Percentiles rank a stretch among this genome's conserved stretches.
These are phyloP conservation scores for Tetrahymena elliotti DNA, from an alignment of 73 alveolate species.

Conservation along the genomic window DNA sequence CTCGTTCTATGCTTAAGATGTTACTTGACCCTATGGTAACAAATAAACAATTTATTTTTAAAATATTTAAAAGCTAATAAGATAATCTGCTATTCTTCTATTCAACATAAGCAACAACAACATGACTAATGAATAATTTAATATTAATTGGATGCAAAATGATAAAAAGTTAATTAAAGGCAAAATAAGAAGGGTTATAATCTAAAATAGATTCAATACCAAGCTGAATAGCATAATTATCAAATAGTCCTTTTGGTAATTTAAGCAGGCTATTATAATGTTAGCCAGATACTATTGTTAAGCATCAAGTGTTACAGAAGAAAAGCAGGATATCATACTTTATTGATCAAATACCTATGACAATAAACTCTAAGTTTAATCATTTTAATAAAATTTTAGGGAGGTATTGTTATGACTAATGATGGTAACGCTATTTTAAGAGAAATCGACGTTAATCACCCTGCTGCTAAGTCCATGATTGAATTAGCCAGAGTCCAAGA, in stretches of 20 bases:
- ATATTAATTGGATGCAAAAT: background rate
- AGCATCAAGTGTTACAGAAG: background rate
- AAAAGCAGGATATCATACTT: background rate
- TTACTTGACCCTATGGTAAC: slow-evolving; percentile 79
- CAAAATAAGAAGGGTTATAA: background rate
- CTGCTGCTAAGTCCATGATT: slow-evolving; percentile 99
- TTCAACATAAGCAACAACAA: background rate
- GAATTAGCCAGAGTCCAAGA: slow-evolving; percentile 89
- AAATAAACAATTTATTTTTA: background rate
- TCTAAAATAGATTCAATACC: background rate
- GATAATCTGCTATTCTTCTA: background rate
- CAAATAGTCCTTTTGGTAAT: background rate
- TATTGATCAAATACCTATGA: background rate
- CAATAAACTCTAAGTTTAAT: background rate
- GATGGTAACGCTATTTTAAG: slow-evolving; percentile 99
- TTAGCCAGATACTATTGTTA: background rate
- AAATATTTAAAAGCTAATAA: background rate
- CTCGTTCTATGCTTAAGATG: slow-evolving; percentile 98
- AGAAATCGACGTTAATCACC: slow-evolving; percentile 98
- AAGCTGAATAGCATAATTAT: background rate
- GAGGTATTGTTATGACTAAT: slow-evolving; percentile 97
- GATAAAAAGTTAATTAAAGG: background rate
- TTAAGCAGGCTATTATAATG: background rate
- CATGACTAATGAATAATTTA: background rate
- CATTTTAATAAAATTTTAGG: background rate